Evolutionary conservation across 2,329 filamentous ascomycete genomes (phyloP).

Genomic region (Fonsecaea nubica): DNA sequence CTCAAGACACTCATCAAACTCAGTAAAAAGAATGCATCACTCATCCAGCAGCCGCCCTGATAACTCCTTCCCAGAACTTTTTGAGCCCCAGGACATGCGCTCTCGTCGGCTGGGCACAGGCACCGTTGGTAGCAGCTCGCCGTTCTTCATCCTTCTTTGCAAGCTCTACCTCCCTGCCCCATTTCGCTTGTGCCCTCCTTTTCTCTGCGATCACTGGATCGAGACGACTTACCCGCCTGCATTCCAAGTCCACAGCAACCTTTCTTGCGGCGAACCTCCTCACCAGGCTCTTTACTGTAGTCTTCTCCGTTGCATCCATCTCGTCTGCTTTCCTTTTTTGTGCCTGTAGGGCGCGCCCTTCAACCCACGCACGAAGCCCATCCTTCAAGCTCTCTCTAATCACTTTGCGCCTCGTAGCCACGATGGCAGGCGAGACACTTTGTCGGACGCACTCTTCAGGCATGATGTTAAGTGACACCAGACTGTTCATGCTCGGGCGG

Average conservation of each 20-base stretch:
- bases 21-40: not conserved
- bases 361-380: constrained; percentile 69
- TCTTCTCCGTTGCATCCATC: constrained; percentile 45
- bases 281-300: constrained; percentile 37
- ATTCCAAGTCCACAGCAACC: constrained; percentile 30
- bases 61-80: constrained; percentile 70
- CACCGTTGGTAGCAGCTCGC: constrained; percentile 25
- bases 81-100: constrained; percentile 65
- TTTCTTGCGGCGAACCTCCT: constrained; percentile 36
- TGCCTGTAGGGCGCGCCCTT: constrained; percentile 44
- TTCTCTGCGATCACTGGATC: constrained; percentile 34
- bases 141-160: constrained; percentile 35
- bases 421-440: constrained; percentile 64
- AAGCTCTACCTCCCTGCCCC: constrained; percentile 35
- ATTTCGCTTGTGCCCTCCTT: constrained; percentile 34
- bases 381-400: constrained; percentile 74
- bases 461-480: constrained; percentile 41
- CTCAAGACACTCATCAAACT: not conserved
- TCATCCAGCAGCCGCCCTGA: constrained; percentile 42
- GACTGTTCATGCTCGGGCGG: constrained; percentile 45
- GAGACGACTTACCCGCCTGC: constrained; percentile 1
- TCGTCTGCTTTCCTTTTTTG: constrained; percentile 45
- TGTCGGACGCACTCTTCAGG: constrained; percentile 42
- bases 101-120: constrained; percentile 43
- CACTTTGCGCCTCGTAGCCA: constrained; percentile 67